phyloP scores from a whole-genome alignment of 2,329 filamentous ascomycete species.

The Phoma herbarum region DNA sequence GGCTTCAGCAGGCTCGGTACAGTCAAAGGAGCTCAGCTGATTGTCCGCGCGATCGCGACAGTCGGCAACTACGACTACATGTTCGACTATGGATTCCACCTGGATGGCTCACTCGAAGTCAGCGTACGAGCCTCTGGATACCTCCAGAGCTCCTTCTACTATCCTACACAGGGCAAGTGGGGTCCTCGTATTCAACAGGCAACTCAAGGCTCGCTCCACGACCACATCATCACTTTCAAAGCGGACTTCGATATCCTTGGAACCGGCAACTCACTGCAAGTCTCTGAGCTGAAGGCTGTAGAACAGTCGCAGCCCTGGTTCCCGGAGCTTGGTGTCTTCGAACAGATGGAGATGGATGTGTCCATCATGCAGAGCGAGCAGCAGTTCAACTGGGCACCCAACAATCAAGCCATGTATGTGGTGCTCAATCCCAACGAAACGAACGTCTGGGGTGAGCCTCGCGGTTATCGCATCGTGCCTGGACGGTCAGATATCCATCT shows the following conservation, averaged over 20 bases:
- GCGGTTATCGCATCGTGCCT: conserved; percentile 59
- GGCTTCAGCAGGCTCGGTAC: conserved; percentile 37
- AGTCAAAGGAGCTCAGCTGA: conserved; percentile 47
- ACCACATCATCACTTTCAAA: conserved; percentile 55
- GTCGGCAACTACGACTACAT: conserved; percentile 57
- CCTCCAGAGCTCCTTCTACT: conserved; percentile 46
- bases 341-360: conserved; percentile 44
- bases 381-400: conserved; percentile 58
- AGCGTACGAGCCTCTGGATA: conserved; percentile 45
- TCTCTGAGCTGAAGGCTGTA: conserved; percentile 37
- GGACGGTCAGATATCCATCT: conserved; percentile 44
- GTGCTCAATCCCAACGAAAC: conserved; percentile 61
- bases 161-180: conserved; percentile 45
- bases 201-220: conserved; percentile 43
- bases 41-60: conserved; percentile 52
- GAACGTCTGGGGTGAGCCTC: conserved; percentile 62
- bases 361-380: conserved; percentile 53
- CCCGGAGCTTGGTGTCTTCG: conserved; percentile 44
- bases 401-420: conserved; percentile 59
- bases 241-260: conserved; percentile 52
- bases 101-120: conserved; percentile 49
- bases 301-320: conserved; percentile 43
- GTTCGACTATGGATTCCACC: conserved; percentile 42
- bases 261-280: conserved; percentile 47
- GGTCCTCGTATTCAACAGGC: conserved; percentile 52